These are phyloP conservation scores for Hypholoma fasciculare DNA, from an alignment of 768 basidiomycete species.

Conservation along the genomic window DNA sequence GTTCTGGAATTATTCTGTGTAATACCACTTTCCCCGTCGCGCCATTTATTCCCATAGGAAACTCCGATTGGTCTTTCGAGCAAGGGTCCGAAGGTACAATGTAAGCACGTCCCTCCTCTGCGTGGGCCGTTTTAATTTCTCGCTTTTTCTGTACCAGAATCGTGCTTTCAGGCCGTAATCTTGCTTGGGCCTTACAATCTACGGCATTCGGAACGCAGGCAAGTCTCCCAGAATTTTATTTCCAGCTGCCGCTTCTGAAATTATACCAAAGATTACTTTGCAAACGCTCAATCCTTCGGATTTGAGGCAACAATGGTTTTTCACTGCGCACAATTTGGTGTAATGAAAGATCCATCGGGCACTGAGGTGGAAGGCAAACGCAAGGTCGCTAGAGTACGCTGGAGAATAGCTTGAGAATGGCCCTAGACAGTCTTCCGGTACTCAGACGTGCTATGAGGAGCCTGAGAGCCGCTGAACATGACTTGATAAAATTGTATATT, in stretches of 20 bases:
- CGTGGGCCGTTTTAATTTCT: neutral
- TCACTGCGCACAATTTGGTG: conserved; percentile 5
- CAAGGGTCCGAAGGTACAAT: conserved; percentile 6
- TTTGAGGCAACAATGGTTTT: conserved; percentile 9
- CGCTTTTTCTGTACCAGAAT: neutral
- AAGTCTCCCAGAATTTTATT: neutral
- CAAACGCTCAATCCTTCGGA: conserved; percentile 5
- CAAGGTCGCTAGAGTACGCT: too few relatives aligned
- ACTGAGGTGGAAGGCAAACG: too few relatives aligned
- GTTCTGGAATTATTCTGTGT: conserved; percentile 6
- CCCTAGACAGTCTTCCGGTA: too few relatives aligned
- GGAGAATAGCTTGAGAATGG: too few relatives aligned
- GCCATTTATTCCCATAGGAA: conserved; percentile 7
- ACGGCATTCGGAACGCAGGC: conserved; percentile 8
- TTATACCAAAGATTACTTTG: neutral
- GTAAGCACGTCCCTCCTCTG: neutral
- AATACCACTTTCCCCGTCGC: conserved; percentile 1
- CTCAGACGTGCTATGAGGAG: too few relatives aligned
- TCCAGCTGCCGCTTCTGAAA: neutral
- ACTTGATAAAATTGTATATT: too few relatives aligned
- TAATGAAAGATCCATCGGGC: neutral
- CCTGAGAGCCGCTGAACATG: too few relatives aligned
- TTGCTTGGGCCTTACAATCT: conserved; percentile 8
- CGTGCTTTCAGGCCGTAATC: conserved; percentile 2
- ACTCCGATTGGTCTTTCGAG: conserved; percentile 9